A percentile compares a stretch with the other conserved stretches of the same genome.
These are phyloP conservation scores for Selaginella tamariscina DNA, from an alignment of 75 land plant species.

Conservation along the genomic window DNA sequence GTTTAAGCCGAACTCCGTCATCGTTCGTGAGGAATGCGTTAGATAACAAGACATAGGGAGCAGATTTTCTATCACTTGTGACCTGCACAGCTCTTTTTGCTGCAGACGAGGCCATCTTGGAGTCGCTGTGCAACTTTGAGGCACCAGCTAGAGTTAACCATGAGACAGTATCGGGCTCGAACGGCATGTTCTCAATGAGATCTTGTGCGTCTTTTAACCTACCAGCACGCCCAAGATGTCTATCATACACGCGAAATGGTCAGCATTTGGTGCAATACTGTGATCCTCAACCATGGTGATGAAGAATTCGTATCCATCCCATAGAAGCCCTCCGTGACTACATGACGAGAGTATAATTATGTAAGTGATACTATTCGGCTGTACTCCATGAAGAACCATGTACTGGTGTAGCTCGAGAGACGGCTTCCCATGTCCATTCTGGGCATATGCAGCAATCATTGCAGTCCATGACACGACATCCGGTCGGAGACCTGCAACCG, in stretches of 20 bases:
- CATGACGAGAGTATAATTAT: slow-evolving; percentile 30
- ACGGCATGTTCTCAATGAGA: neutral
- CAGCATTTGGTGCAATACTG: slow-evolving; percentile 22
- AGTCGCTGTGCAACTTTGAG: neutral
- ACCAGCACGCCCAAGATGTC: slow-evolving; percentile 31
- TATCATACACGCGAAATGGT: slow-evolving; percentile 35
- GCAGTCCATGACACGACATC: slow-evolving; percentile 19
- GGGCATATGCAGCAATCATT: slow-evolving; percentile 8
- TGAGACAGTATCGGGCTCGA: neutral
- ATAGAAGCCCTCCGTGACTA: slow-evolving; percentile 31
- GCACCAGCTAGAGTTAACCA: neutral
- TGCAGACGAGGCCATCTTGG: neutral
- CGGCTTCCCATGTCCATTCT: neutral
- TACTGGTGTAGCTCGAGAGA: slow-evolving; percentile 20
- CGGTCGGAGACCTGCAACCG: too few relatives aligned
- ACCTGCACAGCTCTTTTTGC: slow-evolving; percentile 27
- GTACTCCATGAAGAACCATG: slow-evolving; percentile 25
- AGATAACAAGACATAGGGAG: slow-evolving; percentile 2
- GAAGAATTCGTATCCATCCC: slow-evolving; percentile 22
- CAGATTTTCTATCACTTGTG: slow-evolving; percentile 19
- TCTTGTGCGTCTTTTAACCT: slow-evolving; percentile 21
- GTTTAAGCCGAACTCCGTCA: neutral
- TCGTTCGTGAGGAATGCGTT: neutral
- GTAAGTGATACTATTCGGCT: slow-evolving; percentile 6
- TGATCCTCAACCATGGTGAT: slow-evolving; percentile 25